phyloP scores from a whole-genome alignment of 805 yeast species.

The Huiozyma naganishii region DNA sequence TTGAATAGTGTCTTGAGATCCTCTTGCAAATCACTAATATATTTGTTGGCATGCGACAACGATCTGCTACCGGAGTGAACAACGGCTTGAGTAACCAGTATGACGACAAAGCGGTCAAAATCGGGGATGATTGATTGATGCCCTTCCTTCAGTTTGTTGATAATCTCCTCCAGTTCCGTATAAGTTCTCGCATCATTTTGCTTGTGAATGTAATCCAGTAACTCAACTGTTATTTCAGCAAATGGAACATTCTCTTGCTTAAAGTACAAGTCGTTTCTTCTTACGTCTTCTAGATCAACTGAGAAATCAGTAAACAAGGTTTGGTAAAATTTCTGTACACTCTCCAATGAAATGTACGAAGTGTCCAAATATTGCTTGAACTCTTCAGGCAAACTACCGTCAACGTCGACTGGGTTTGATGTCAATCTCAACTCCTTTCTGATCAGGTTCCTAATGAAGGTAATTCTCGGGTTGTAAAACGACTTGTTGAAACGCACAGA shows the following conservation, averaged over 20 bases:
- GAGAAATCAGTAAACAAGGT: constrained; percentile 18
- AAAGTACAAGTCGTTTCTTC: constrained; percentile 31
- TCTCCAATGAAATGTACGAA: constrained; percentile 28
- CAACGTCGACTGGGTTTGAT: constrained; percentile 54
- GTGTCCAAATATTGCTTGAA: constrained; percentile 40
- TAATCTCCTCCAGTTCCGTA: constrained; percentile 22
- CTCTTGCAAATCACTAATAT: constrained; percentile 33
- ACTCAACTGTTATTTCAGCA: constrained; percentile 26
- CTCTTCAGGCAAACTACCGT: constrained; percentile 56
- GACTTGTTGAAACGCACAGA: constrained; percentile 35
- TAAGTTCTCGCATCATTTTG: constrained; percentile 22
- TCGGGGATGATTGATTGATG: constrained; percentile 24
- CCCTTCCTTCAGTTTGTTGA: constrained; percentile 25
- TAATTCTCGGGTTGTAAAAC: constrained; percentile 58
- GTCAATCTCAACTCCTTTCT: constrained; percentile 76
- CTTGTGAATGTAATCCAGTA: constrained; percentile 32
- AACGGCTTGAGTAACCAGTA: constrained; percentile 56
- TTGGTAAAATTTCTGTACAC: constrained; percentile 30
- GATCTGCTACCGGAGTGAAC: constrained; percentile 85
- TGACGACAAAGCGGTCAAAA: constrained; percentile 39
- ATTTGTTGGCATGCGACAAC: constrained; percentile 59
- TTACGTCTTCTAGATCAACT: constrained; percentile 22
- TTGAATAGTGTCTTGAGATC: constrained; percentile 28
- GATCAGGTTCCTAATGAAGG: constrained; percentile 67
- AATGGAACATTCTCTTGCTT: constrained; percentile 30